Evolutionary conservation across 768 basidiomycete genomes (phyloP).

Genomic region (Tricholoma furcatifolium): DNA sequence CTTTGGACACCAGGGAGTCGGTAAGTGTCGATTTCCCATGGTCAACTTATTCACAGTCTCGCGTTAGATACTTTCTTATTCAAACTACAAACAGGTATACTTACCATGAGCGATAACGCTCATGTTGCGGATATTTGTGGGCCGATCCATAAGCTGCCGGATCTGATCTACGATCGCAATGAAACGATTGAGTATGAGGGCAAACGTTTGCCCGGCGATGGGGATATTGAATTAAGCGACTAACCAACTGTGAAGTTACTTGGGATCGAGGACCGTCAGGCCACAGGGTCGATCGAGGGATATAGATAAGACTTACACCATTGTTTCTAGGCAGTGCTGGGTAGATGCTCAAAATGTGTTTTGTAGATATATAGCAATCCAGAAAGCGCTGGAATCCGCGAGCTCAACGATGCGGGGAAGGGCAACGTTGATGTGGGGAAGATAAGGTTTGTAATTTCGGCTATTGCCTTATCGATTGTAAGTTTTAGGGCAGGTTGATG

Average conservation of each 20-base stretch:
- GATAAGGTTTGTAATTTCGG: slow-evolving; percentile 33
- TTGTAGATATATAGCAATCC: slow-evolving; percentile 23
- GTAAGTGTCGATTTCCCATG: slow-evolving; percentile 99
- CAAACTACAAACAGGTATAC: slow-evolving; percentile 24
- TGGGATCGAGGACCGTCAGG: slow-evolving; percentile 30
- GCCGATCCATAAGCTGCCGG: slow-evolving; percentile 82
- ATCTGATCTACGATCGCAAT: slow-evolving; percentile 65
- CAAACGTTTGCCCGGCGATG: slow-evolving; percentile 1
- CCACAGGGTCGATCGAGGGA: slow-evolving; percentile 11
- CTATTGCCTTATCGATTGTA: slow-evolving; percentile 40
- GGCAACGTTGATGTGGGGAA: slow-evolving; percentile 31
- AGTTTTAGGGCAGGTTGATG: slow-evolving; percentile 35
- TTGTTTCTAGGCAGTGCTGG: slow-evolving; percentile 52
- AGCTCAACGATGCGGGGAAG: slow-evolving; percentile 5
- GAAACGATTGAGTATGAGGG: background rate
- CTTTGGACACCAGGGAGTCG: slow-evolving; percentile 98
- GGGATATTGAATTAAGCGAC: slow-evolving; percentile 27
- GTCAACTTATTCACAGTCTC: slow-evolving; percentile 63
- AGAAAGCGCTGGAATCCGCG: slow-evolving; percentile 22
- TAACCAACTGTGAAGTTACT: slow-evolving; percentile 90
- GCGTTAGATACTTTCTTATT: slow-evolving; percentile 8
- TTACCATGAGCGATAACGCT: slow-evolving; percentile 89
- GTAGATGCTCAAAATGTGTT: slow-evolving; percentile 20
- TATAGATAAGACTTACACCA: slow-evolving; percentile 67
- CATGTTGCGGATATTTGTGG: slow-evolving; percentile 95